Conservation (phyloP, 257 asterid genomes). For the Nicotiana tabacum region DNA sequence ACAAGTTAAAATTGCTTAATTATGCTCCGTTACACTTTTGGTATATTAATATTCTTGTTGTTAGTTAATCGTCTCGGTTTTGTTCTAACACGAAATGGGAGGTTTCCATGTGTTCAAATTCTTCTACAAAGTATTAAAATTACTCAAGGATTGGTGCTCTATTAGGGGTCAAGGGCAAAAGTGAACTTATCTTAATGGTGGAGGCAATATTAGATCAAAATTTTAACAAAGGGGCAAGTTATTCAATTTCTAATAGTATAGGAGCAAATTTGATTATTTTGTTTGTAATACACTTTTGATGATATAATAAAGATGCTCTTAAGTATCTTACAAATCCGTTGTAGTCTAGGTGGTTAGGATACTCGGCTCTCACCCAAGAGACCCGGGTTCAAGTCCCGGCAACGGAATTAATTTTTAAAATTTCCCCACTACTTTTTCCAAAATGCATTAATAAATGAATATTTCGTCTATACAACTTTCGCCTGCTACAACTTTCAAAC, state of each 20-base stretch:
- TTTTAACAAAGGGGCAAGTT: background rate
- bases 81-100: background rate
- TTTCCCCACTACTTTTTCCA: no score
- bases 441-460: background rate
- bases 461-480: background rate
- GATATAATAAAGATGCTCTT: background rate
- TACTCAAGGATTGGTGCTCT: background rate
- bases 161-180: background rate
- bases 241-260: background rate
- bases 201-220: background rate
- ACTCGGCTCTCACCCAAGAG: slow-evolving; percentile 99
- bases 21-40: background rate
- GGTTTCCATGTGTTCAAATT: background rate
- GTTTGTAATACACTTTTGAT: no score
- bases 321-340: slow-evolving; percentile 25
- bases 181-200: background rate
- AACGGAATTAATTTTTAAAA: slow-evolving; percentile 6
- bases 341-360: slow-evolving; percentile 99
- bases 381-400: slow-evolving; percentile 97
- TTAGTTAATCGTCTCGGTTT: background rate
- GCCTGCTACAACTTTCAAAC: background rate
- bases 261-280: background rate
- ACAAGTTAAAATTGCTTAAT: background rate
- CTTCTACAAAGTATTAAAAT: background rate
- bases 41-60: no score